phyloP scores from a whole-genome alignment of 352 stramenopile species.

The Detonula confervacea region DNA sequence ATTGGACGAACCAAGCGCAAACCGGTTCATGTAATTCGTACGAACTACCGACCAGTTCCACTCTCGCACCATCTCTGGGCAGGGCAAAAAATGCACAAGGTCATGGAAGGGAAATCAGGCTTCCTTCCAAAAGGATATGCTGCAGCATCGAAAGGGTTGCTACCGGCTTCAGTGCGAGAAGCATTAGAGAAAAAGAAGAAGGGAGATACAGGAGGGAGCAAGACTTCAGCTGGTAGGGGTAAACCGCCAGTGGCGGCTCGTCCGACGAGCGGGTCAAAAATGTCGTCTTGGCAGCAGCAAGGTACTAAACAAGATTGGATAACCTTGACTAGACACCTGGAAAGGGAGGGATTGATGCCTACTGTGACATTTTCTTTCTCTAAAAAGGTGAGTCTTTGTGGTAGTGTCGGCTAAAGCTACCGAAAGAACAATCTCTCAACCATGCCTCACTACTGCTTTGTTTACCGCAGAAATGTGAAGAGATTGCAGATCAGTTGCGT shows the following conservation, averaged over 20 bases:
- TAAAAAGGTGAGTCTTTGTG: constrained; percentile 83
- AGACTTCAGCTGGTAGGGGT: no score
- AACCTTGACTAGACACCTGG: constrained; percentile 94
- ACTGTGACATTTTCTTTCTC: constrained; percentile 95
- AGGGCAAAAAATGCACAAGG: constrained; percentile 92
- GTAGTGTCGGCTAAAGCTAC: not conserved
- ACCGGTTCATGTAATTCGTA: constrained; percentile 97
- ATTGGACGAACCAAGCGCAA: constrained; percentile 96
- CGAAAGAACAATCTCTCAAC: not conserved
- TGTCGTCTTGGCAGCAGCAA: constrained; percentile 78
- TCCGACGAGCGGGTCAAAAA: constrained; percentile 50
- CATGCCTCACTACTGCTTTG: not conserved
- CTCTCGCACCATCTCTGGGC: constrained; percentile 96
- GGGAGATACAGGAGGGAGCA: constrained; percentile 55
- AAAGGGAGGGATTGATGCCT: constrained; percentile 93
- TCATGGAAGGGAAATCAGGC: constrained; percentile 80
- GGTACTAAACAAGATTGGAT: constrained; percentile 82
- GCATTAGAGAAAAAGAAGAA: constrained; percentile 89
- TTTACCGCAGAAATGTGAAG: constrained; percentile 85
- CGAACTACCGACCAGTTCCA: constrained; percentile 95
- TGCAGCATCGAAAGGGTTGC: constrained; percentile 84
- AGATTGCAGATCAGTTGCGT: constrained; percentile 85
- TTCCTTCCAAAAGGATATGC: constrained; percentile 77
- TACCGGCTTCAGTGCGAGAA: constrained; percentile 85
- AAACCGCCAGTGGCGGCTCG: constrained; percentile 82